Evolutionary conservation across 768 basidiomycete genomes (phyloP).

Genomic region (Agrocybe pediades): DNA sequence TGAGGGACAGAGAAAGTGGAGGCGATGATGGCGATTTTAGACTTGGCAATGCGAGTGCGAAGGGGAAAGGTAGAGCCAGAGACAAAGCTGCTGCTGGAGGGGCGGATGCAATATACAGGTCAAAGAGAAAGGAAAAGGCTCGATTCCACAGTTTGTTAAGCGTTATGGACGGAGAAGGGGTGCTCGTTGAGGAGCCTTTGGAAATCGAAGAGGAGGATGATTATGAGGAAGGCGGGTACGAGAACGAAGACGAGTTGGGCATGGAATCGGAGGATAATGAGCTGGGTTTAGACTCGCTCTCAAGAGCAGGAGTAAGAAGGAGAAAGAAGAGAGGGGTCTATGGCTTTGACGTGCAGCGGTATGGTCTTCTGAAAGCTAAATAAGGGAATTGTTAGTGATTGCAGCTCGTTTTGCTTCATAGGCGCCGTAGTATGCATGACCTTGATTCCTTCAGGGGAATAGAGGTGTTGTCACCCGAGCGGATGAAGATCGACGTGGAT

Average conservation of each 20-base stretch:
- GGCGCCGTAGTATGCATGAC: slow-evolving; percentile 71
- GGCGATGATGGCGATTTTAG: slow-evolving; percentile 21
- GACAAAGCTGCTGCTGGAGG: neutral
- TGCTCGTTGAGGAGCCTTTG: slow-evolving; percentile 22
- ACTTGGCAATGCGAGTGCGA: neutral
- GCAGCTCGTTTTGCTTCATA: slow-evolving; percentile 17
- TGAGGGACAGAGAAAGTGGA: slow-evolving; percentile 10
- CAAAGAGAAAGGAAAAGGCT: slow-evolving; percentile 22
- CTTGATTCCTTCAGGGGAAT: slow-evolving; percentile 48
- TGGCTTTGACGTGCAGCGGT: slow-evolving; percentile 30
- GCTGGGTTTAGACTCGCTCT: slow-evolving; percentile 10
- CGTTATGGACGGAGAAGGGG: slow-evolving; percentile 26
- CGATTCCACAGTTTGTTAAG: slow-evolving; percentile 31
- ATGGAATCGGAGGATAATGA: slow-evolving; percentile 14
- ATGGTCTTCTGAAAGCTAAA: slow-evolving; percentile 17
- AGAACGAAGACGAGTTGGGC: slow-evolving; percentile 15
- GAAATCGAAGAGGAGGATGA: slow-evolving; percentile 22
- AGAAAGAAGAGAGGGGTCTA: slow-evolving; percentile 19
- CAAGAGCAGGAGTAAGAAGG: slow-evolving; percentile 4
- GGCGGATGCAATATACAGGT: slow-evolving; percentile 7
- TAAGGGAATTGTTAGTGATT: neutral
- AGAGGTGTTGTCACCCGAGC: slow-evolving; percentile 54
- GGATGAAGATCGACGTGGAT: slow-evolving; percentile 80
- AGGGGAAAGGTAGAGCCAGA: neutral
- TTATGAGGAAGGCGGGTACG: slow-evolving; percentile 14